These are phyloP conservation scores for Salix suchowensis DNA, from an alignment of 345 rosid genomes.

Conservation along the genomic window DNA sequence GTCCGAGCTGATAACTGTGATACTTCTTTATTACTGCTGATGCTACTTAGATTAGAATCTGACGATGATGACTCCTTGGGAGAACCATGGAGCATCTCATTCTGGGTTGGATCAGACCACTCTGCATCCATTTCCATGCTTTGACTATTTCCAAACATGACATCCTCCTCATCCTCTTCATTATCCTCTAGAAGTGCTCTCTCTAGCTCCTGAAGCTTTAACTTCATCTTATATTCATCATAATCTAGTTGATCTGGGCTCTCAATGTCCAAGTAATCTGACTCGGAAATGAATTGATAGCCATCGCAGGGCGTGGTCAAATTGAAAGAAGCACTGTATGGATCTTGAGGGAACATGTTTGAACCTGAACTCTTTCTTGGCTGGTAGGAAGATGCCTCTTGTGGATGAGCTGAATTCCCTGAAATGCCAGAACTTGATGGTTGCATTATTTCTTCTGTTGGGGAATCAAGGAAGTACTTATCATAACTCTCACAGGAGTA, in stretches of 20 bases:
- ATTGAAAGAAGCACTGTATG: slow-evolving; percentile 32
- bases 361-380: slow-evolving; percentile 44
- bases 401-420: slow-evolving; percentile 41
- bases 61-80: slow-evolving; percentile 80
- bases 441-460: slow-evolving; percentile 46
- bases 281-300: slow-evolving; percentile 35
- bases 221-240: slow-evolving; percentile 53
- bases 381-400: slow-evolving; percentile 43
- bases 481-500: slow-evolving; percentile 68
- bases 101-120: slow-evolving; percentile 58
- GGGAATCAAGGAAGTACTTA: slow-evolving; percentile 75
- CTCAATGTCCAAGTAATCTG: slow-evolving; percentile 41
- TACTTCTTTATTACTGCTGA: slow-evolving; percentile 55
- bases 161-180: slow-evolving; percentile 44
- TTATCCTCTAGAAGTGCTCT: slow-evolving; percentile 68
- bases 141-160: slow-evolving; percentile 34
- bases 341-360: slow-evolving; percentile 35
- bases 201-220: slow-evolving; percentile 85
- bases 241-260: slow-evolving; percentile 48
- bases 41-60: slow-evolving; percentile 67
- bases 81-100: slow-evolving; percentile 53
- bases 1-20: slow-evolving; percentile 45
- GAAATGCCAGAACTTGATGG: slow-evolving; percentile 56
- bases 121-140: slow-evolving; percentile 81
- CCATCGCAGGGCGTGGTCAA: slow-evolving; percentile 20